Percentiles rank a stretch among this genome's conserved stretches.
Conservation (phyloP, 805 yeast genomes). For the Yarrowia alimentaria region DNA sequence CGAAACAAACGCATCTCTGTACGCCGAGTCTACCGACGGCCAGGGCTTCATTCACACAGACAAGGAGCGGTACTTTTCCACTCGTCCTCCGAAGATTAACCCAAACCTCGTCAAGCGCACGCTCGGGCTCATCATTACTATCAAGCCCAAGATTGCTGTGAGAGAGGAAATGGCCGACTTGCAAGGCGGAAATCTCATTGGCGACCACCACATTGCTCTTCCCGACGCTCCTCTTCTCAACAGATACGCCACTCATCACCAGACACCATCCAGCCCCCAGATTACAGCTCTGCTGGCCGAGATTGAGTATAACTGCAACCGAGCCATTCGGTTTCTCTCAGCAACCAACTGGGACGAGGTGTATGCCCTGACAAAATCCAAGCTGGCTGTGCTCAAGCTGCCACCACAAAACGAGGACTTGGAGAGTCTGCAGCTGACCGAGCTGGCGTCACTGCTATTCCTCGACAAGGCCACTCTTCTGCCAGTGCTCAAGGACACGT, state of each 20-base stretch:
- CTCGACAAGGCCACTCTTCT: slow-evolving; percentile 1
- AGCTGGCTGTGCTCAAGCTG: slow-evolving; percentile 1
- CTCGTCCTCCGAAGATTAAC: slow-evolving; percentile 20
- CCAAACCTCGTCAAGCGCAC: slow-evolving; percentile 19
- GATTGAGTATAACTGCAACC: slow-evolving; percentile 17
- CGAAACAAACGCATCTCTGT: slow-evolving; percentile 9
- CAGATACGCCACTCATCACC: too few relatives aligned
- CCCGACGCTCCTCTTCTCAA: too few relatives aligned
- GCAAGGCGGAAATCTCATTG: too few relatives aligned
- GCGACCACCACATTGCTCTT: too few relatives aligned
- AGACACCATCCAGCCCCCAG: too few relatives aligned
- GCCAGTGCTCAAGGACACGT: slow-evolving; percentile 14
- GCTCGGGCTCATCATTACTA: slow-evolving; percentile 5
- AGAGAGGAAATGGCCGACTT: slow-evolving; percentile 5
- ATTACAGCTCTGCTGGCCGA: slow-evolving; percentile 8
- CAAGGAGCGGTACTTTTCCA: slow-evolving; percentile 11
- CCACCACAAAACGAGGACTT: neutral
- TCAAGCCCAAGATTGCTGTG: slow-evolving; percentile 20
- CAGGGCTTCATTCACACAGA: neutral
- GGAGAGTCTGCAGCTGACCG: slow-evolving; percentile 1
- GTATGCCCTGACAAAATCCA: slow-evolving; percentile 8
- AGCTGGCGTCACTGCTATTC: slow-evolving; percentile 6
- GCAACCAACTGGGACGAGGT: slow-evolving; percentile 26
- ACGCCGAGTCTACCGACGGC: neutral
- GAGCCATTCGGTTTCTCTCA: slow-evolving; percentile 6